A percentile compares a stretch with the other conserved stretches of the same genome.
Evolutionary conservation across 371 early-diverging fungal species (phyloP).

Genomic region (Apophysomyces trapeziformis): DNA sequence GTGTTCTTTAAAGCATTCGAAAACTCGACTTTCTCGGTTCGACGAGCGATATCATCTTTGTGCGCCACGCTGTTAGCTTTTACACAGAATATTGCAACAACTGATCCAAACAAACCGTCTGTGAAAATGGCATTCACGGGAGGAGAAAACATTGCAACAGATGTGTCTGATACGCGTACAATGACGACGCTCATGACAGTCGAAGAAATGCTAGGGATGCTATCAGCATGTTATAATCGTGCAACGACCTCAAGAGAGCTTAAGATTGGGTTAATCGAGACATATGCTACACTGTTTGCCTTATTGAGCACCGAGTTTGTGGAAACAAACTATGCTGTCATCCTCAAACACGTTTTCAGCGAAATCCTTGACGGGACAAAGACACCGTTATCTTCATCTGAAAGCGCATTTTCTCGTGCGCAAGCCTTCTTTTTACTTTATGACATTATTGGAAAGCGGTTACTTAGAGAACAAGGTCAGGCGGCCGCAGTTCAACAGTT

Average conservation of each 20-base stretch:
- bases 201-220: conserved; percentile 70
- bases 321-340: conserved; percentile 73
- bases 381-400: conserved; percentile 51
- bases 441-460: conserved; percentile 70
- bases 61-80: conserved; percentile 64
- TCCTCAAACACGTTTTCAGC: conserved; percentile 71
- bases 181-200: conserved; percentile 57
- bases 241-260: conserved; percentile 68
- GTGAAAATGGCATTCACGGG: conserved; percentile 52
- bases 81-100: conserved; percentile 52
- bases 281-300: conserved; percentile 76
- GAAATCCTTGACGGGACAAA: conserved; percentile 51
- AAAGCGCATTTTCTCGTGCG: conserved; percentile 66
- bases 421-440: conserved; percentile 76
- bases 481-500: conserved; percentile 72
- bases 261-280: conserved; percentile 80
- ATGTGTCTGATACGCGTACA: conserved; percentile 28
- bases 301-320: conserved; percentile 74
- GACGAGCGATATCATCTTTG: conserved; percentile 68
- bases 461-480: conserved; percentile 84
- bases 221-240: conserved; percentile 67
- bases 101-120: conserved; percentile 44
- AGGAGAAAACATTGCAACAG: conserved; percentile 32
- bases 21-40: conserved; percentile 63
- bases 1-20: conserved; percentile 73